Evolutionary conservation across 2,329 filamentous ascomycete species (phyloP), one percentile per base, ranked within the genome.

Genomic region (Venturia oleaginea): DNA sequence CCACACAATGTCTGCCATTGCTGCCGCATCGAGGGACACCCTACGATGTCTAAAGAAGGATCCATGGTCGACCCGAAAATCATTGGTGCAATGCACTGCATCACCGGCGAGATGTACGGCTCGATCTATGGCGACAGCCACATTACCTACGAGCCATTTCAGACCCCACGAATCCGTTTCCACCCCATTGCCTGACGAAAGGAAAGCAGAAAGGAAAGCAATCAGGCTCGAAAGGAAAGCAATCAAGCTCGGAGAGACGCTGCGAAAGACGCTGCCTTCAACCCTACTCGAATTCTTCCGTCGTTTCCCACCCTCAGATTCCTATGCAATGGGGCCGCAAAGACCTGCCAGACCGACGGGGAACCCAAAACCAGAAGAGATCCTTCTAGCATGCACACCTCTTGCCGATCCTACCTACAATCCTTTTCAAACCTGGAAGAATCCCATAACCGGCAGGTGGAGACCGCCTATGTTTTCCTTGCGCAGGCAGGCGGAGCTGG

Each of bases 281-380:
- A 88, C 88, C 48, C 84, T 99, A 57, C 84, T 89, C 73, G 86
- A 86, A 71, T 97, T 99, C 83, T 89, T 99, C 77, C 88, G 89
- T 65, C 89, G 90, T 68, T 97, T 93, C 76, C 94, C 94, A 51
- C 92, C 93, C 68, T 67, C 83, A 27, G 32, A 42, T 15, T 34
- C 37, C 8, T 59, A 61, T 37, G 63, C 57, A 17, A 60, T 69
- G 82, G 87, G 72, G 78, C 85, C 66, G 76, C 82, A 66, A 73
- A 75, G 66, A 69, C 72, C 59, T 72, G 72, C 61, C 75, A 76
- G 65, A 67, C 73, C 60, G 65, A 69, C 66, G 65, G 73, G 30
- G 63, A 71, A 61, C 55, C 51, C 38, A 15, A 54, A 24, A 61
- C 17, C 54, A 67, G 61, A 34, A 65, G 8, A 71, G 69, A 64